These are phyloP conservation scores for Pterothamnion heteromorphum DNA, from an alignment of 31 red algal genomes.

Conservation along the genomic window DNA sequence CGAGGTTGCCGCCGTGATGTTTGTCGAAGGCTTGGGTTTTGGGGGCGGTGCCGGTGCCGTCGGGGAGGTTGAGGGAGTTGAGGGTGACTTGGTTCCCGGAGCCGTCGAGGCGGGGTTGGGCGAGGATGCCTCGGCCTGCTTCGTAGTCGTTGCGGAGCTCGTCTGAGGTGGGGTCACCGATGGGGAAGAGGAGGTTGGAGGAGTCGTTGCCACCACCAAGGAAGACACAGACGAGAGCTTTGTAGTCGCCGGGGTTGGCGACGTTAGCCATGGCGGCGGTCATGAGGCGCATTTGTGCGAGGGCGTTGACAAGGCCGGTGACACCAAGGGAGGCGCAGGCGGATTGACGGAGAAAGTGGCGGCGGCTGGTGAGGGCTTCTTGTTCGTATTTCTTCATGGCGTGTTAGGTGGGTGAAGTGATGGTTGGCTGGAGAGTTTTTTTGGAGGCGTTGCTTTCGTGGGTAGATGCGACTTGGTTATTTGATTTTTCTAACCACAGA, in stretches of 20 bases:
- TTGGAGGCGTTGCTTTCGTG: too few relatives aligned
- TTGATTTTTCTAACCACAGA: too few relatives aligned
- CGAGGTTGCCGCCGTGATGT: background rate
- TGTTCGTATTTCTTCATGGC: background rate
- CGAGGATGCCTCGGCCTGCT: background rate
- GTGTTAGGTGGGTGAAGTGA: background rate
- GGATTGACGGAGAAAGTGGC: background rate
- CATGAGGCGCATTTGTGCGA: background rate
- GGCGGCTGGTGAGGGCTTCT: background rate
- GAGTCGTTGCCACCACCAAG: background rate
- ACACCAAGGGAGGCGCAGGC: background rate
- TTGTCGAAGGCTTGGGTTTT: background rate
- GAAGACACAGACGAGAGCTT: constrained; percentile 14
- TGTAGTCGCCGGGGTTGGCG: background rate
- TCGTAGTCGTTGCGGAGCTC: background rate
- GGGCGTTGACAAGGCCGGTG: background rate
- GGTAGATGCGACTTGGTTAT: too few relatives aligned
- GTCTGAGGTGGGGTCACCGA: background rate
- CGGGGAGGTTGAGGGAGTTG: background rate
- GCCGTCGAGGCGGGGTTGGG: background rate
- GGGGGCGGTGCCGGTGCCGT: too few relatives aligned
- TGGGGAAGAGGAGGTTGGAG: background rate
- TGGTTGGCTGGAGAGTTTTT: too few relatives aligned
- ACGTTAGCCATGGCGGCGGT: background rate
- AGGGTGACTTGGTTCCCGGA: too few relatives aligned